Evolutionary conservation across 2,329 filamentous ascomycete species (phyloP).

Genomic region (Ilyonectria sp.): DNA sequence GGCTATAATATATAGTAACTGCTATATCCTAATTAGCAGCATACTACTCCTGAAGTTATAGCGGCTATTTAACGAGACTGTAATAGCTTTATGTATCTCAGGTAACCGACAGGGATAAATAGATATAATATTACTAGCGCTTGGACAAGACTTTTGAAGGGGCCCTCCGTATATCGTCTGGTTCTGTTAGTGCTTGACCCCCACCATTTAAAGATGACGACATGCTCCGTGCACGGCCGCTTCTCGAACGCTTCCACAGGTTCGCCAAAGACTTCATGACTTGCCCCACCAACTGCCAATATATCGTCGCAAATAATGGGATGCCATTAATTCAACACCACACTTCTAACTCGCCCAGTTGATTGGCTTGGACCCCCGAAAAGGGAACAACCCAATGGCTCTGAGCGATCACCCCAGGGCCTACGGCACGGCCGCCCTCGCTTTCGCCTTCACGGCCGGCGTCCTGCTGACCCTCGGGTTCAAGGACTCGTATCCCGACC

Average conservation of each 20-base stretch:
- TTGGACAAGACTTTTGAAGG: no score
- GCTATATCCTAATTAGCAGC: no score
- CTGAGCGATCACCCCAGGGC: conserved; percentile 73
- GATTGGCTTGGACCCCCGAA: background rate
- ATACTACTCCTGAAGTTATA: no score
- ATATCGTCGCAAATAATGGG: background rate
- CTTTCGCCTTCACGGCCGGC: conserved; percentile 83
- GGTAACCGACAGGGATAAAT: no score
- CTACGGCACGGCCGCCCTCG: conserved; percentile 76
- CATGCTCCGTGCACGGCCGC: conserved; percentile 19
- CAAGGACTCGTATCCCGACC: conserved; percentile 84
- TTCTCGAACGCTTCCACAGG: conserved; percentile 4
- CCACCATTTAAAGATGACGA: conserved; percentile 22
- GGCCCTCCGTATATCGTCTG: no score
- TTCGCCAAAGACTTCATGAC: conserved; percentile 15
- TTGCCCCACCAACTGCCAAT: background rate
- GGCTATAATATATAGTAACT: no score
- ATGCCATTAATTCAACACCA: background rate
- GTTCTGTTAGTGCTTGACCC: conserved; percentile 3
- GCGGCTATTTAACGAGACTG: no score
- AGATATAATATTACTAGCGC: no score
- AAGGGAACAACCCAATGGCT: conserved; percentile 62
- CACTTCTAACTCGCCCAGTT: background rate
- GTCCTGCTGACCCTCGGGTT: conserved; percentile 82
- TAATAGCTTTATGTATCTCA: no score